phyloP scores from a whole-genome alignment of 2,329 filamentous ascomycete genomes.

The Cladophialophora chaetospira region DNA sequence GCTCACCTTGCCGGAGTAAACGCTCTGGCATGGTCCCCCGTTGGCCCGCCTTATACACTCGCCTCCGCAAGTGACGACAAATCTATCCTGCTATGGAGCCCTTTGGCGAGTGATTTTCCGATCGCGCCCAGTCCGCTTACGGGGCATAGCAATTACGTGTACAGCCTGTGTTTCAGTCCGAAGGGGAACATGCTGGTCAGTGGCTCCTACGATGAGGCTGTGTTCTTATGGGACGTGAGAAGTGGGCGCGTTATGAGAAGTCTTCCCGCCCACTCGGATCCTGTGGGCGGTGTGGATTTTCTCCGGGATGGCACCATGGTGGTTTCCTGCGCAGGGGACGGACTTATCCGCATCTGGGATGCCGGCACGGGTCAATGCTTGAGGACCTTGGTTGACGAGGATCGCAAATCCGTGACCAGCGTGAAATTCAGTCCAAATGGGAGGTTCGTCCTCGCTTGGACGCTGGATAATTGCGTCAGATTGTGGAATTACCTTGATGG shows the following conservation, averaged over 20 bases:
- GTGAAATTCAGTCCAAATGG: slow-evolving; percentile 95
- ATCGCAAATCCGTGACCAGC: slow-evolving; percentile 84
- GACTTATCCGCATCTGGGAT: slow-evolving; percentile 92
- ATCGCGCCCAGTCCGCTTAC: slow-evolving; percentile 57
- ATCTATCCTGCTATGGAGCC: slow-evolving; percentile 88
- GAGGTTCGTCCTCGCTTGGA: slow-evolving; percentile 87
- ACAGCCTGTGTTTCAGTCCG: slow-evolving; percentile 91
- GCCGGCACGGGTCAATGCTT: slow-evolving; percentile 93
- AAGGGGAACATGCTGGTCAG: slow-evolving; percentile 97
- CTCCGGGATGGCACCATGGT: slow-evolving; percentile 89
- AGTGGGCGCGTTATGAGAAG: slow-evolving; percentile 85
- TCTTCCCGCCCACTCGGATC: slow-evolving; percentile 91
- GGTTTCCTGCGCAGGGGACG: slow-evolving; percentile 87
- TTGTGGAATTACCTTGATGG: slow-evolving; percentile 95
- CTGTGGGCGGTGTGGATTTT: slow-evolving; percentile 91
- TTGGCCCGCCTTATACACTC: slow-evolving; percentile 69
- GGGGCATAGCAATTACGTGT: slow-evolving; percentile 95
- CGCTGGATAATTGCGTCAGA: slow-evolving; percentile 83
- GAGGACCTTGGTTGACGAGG: slow-evolving; percentile 91
- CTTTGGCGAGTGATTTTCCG: slow-evolving; percentile 59
- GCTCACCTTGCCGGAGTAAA: slow-evolving; percentile 92
- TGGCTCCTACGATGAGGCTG: slow-evolving; percentile 94
- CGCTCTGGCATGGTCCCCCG: slow-evolving; percentile 90
- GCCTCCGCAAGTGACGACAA: slow-evolving; percentile 96
- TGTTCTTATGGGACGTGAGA: slow-evolving; percentile 94